phyloP scores from a whole-genome alignment of 108 stramenopile genomes.

The Heterococcus sp. region DNA sequence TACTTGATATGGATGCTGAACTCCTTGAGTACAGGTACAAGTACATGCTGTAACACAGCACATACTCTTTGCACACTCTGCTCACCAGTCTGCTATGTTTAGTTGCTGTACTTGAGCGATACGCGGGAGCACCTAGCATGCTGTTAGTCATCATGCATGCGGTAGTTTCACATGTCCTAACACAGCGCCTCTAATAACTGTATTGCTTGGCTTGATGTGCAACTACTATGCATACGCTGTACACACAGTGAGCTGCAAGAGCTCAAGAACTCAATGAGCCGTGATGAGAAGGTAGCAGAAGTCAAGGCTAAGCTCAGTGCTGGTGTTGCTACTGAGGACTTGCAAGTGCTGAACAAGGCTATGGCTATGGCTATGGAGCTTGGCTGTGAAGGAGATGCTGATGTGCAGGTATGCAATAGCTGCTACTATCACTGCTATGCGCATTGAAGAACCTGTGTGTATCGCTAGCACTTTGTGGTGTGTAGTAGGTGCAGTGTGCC shows the following conservation, averaged over 20 bases:
- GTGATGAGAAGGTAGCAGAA: slow-evolving; percentile 48
- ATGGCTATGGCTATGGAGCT: slow-evolving; percentile 60
- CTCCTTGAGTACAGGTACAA: neutral
- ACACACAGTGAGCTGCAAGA: slow-evolving; percentile 37
- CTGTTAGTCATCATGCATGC: too few relatives aligned
- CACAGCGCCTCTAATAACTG: slow-evolving; percentile 9
- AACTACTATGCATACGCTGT: neutral
- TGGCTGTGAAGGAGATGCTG: slow-evolving; percentile 39
- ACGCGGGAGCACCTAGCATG: too few relatives aligned
- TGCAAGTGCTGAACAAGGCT: slow-evolving; percentile 49
- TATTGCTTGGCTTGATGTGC: neutral
- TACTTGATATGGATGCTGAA: slow-evolving; percentile 44
- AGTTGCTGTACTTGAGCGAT: too few relatives aligned
- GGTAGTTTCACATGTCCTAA: too few relatives aligned
- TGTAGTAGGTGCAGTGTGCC: too few relatives aligned
- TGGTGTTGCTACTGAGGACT: slow-evolving; percentile 43
- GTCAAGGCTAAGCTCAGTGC: slow-evolving; percentile 51
- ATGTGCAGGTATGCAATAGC: neutral
- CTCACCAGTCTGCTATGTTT: too few relatives aligned
- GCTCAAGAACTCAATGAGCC: slow-evolving; percentile 15
- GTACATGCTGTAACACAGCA: slow-evolving; percentile 4
- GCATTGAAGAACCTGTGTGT: too few relatives aligned
- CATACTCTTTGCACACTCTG: slow-evolving; percentile 1
- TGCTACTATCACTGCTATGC: too few relatives aligned
- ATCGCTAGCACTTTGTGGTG: too few relatives aligned